These are phyloP conservation scores for Mycothermus thermophilus DNA, from an alignment of 495 filamentous ascomycete species.

Conservation along the genomic window DNA sequence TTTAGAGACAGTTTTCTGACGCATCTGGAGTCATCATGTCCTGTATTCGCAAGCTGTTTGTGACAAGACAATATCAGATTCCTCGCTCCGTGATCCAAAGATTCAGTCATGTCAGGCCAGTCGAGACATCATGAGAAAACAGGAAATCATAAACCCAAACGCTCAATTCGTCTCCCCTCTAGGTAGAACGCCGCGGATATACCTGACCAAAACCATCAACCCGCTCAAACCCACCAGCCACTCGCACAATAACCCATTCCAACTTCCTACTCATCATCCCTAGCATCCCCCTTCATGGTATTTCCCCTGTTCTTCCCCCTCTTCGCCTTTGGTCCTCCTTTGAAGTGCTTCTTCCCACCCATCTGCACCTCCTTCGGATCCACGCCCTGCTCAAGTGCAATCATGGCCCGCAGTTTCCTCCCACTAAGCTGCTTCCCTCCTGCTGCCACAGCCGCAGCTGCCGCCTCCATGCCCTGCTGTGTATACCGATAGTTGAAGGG, in stretches of 20 bases:
- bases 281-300: too few relatives aligned
- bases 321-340: constrained; percentile 52
- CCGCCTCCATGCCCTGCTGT: constrained; percentile 48
- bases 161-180: constrained; percentile 9
- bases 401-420: constrained; percentile 70
- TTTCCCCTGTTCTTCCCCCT: constrained; percentile 36
- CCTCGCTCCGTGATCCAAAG: too few relatives aligned
- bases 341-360: constrained; percentile 89
- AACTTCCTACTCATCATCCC: too few relatives aligned
- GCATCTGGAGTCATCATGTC: too few relatives aligned
- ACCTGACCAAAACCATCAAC: too few relatives aligned
- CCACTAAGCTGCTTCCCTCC: constrained; percentile 57
- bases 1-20: too few relatives aligned
- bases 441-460: constrained; percentile 20
- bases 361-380: constrained; percentile 68
- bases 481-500: constrained; percentile 80
- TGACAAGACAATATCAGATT: too few relatives aligned
- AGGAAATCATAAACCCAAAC: neutral
- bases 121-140: neutral
- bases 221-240: too few relatives aligned
- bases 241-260: too few relatives aligned
- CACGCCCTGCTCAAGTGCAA: constrained; percentile 71
- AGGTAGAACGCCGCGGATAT: too few relatives aligned
- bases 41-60: too few relatives aligned
- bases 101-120: too few relatives aligned